phyloP scores from a whole-genome alignment of 1,139 yeast species.

The Blastobotrys malaysiensis region DNA sequence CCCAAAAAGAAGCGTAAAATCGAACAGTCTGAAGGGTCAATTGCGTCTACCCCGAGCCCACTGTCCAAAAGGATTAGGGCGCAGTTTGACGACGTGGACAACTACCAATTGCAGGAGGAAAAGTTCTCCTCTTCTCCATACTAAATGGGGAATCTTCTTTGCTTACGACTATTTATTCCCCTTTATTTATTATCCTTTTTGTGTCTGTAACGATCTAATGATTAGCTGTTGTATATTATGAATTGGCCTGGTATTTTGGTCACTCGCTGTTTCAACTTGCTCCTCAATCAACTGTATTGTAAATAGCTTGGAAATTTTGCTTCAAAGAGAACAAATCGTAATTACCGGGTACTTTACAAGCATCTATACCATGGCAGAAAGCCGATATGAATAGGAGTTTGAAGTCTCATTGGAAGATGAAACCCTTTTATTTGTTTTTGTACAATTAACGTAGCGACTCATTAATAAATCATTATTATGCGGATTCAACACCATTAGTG shows the following conservation, averaged over 20 bases:
- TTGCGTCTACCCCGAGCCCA: neutral
- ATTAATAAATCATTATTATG: neutral
- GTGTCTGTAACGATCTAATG: neutral
- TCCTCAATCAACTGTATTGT: too few relatives aligned
- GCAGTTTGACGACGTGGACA: neutral
- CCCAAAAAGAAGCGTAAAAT: constrained; percentile 10
- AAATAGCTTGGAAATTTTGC: too few relatives aligned
- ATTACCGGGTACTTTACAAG: too few relatives aligned
- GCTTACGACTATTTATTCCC: neutral
- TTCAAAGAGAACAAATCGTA: too few relatives aligned
- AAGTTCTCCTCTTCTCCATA: constrained; percentile 4
- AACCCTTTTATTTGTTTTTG: neutral
- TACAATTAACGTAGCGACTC: neutral
- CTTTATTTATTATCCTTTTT: neutral
- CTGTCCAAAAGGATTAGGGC: neutral
- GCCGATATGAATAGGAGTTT: too few relatives aligned
- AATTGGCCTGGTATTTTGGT: too few relatives aligned
- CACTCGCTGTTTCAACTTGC: too few relatives aligned
- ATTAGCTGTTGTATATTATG: neutral
- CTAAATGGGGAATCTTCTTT: too few relatives aligned
- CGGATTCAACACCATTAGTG: neutral
- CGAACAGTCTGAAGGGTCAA: neutral
- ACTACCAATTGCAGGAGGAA: constrained; percentile 6
- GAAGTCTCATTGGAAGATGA: neutral
- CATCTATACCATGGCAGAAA: too few relatives aligned